Percentiles rank a stretch among this genome's conserved stretches.
phyloP scores from a whole-genome alignment of 345 rosid species.

The Orychophragmus violaceus region DNA sequence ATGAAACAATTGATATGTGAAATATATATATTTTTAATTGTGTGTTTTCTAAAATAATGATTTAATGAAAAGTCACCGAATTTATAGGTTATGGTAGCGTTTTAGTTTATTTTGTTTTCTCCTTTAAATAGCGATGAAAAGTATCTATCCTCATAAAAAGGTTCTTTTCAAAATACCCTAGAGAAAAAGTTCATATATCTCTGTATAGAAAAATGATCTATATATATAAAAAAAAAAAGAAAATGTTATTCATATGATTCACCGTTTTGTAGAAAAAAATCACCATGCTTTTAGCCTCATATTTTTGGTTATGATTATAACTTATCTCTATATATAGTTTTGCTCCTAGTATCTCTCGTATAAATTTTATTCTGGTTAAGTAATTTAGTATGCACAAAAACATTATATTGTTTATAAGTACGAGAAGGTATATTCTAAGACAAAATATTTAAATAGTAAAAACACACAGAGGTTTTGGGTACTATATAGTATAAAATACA shows the following conservation, averaged over 20 bases:
- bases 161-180: not conserved
- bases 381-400: not conserved
- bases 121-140: not conserved
- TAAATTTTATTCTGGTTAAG: not conserved
- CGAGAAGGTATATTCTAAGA: not conserved
- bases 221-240: too few relatives aligned
- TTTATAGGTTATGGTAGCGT: not conserved
- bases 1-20: too few relatives aligned
- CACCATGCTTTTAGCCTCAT: not conserved
- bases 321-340: not conserved
- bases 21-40: not conserved
- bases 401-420: not conserved
- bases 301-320: not conserved
- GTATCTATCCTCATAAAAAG: not conserved
- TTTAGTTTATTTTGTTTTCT: too few relatives aligned
- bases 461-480: not conserved
- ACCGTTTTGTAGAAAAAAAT: not conserved
- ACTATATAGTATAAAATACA: conserved; percentile 9
- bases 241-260: not conserved
- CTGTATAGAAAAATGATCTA: too few relatives aligned
- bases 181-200: not conserved
- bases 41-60: not conserved
- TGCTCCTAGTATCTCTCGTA: not conserved
- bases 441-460: not conserved
- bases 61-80: not conserved